Base-by-base conservation (phyloP, 768 basidiomycete species). In the Leccinum sublutescens region DNA sequence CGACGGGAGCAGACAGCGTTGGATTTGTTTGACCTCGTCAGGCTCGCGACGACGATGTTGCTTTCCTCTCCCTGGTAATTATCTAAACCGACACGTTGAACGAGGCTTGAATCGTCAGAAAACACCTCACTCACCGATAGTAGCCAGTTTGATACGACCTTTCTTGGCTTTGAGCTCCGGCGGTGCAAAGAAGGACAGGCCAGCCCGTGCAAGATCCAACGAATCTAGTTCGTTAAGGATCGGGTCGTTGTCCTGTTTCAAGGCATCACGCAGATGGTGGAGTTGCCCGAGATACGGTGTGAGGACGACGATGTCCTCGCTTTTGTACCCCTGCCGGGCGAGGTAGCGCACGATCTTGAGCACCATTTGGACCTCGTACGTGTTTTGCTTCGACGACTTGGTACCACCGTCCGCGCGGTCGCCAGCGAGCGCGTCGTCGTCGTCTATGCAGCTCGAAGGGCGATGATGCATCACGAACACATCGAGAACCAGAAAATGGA, bases 31-130 rank as follows among this genome's bases (percentile, higher is more conserved):
- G 86, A 87, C 45, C 88, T 68, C 0, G 85, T 86, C 11, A 89
- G 70, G 6, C 80, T 83, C 6, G 78, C 76, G 25, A 89, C 73
- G 21, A 89, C 85, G 52, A 90, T 84, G 25, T 88, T 79, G 54
- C 84, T 83, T 66, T 89, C 87, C 64, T 89, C 88, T 10, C 88
- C 88, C 63, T 89, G 88, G 60, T 88, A 89, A 64, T 89, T 89
- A 60, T 89, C 88, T 88, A 56, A 10, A 17, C 12, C n/a, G 12
- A 2, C 4, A 12, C 9, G n/a, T 40, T 27, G 15, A 19, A 47
- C 5, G 2, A 5, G 0, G 10, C 19, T 10, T 17, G 34, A 15
- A 11, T 3, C n/a, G 38, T 10, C 23, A 5, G 49, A 6, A 12
- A 12, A 2, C 1, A 11, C 43, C 3, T 45, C 17, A 1, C 76